Base-by-base conservation (phyloP, 768 basidiomycete genomes). In the Tephrocybe sp. region DNA sequence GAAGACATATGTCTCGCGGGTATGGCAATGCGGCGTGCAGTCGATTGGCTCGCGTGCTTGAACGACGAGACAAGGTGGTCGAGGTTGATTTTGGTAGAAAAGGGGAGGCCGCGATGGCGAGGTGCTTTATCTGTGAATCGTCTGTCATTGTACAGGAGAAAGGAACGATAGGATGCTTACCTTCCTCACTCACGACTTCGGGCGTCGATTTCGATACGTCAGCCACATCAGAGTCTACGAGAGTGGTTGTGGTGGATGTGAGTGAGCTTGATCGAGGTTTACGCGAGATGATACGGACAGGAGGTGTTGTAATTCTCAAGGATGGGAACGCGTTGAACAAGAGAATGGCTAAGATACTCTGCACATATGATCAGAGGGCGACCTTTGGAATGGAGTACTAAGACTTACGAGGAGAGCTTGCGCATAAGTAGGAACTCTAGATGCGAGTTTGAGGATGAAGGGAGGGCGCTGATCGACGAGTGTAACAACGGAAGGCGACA, bases 381-480 rank as follows among this genome's bases (percentile, higher is more conserved):
- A 9, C n/a, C 28, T 26, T 33, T 11, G 28, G 36, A 54, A 30
- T 0, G 15, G 28, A n/a, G n/a, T n/a, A n/a, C 23, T n/a, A 3
- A 32, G 48, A 54, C 53, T 9, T 49, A 54, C 53, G 28, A 40
- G 33, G 15, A 50, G 5, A 15, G 40, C 2, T 6, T 50, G 25
- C 14, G 38, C 20, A 12, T 54, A 50, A 36, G 33, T 28, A 3
- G 48, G 44, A 25, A 49, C 15, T 39, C 42, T 45, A 4, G 43
- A 54, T 3, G 24, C 30, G 36, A 54, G 28, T 8, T 15, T 18
- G 17, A 45, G 0, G 43, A 50, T 40, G 43, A 54, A 40, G 7
- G 53, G 38, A 21, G 42, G 30, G 20, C 48, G 53, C 30, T 45
- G 48, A 25, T 54, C 53, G 24, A 50, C 15, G 30, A 49, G 21